Percentiles rank a stretch among this genome's conserved stretches.
phyloP scores from a whole-genome alignment of 73 alveolate genomes.

The Tetrahymena thermophila region DNA sequence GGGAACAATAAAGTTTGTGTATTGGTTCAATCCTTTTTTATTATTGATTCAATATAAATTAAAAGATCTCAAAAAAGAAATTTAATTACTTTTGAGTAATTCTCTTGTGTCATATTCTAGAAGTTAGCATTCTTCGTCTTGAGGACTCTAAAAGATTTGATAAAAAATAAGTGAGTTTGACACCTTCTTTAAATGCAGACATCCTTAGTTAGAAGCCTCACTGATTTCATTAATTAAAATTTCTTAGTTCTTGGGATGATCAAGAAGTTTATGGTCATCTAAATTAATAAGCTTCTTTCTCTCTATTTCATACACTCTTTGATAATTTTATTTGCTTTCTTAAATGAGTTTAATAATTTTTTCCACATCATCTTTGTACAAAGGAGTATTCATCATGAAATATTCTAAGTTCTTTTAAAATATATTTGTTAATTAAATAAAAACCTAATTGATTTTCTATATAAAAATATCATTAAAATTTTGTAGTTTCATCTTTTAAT shows the following conservation, averaged over 20 bases:
- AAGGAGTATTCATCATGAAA: neutral
- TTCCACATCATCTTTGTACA: neutral
- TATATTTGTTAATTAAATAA: neutral
- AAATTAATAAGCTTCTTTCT: neutral
- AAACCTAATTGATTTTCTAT: too few relatives aligned
- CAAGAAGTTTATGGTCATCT: neutral
- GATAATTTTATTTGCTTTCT: neutral
- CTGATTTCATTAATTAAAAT: neutral
- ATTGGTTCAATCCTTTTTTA: neutral
- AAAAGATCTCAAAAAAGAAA: neutral
- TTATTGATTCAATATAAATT: neutral
- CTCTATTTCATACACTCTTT: neutral
- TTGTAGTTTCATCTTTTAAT: too few relatives aligned
- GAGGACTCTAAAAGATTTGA: neutral
- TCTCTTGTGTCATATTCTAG: neutral
- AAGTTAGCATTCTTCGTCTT: neutral
- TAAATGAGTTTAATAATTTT: neutral
- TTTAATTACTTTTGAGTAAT: neutral
- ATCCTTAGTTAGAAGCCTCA: neutral
- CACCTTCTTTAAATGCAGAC: neutral
- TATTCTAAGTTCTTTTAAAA: neutral
- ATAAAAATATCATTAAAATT: too few relatives aligned
- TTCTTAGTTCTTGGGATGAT: neutral
- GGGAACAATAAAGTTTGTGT: neutral
- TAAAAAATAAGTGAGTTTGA: neutral